Base-by-base conservation (phyloP, 164 flowering plant genomes). In the Aristolochia contorta region DNA sequence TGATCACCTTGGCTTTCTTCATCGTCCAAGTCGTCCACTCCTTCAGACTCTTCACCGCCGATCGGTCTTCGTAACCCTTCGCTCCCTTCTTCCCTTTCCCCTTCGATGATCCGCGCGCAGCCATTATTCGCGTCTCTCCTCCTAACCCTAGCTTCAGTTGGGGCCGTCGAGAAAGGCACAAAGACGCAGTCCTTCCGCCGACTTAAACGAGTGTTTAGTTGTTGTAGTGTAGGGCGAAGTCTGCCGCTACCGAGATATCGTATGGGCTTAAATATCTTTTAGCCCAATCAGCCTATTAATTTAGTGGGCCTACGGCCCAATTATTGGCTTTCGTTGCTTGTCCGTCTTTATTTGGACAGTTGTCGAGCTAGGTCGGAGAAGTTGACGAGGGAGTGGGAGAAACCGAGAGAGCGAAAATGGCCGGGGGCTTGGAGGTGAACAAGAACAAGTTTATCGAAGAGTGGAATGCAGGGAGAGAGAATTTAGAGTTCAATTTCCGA, bases 341-440 rank as follows among this genome's bases (percentile, higher is more conserved):
- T 27, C 30, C 5, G n/a, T 27, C 5, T 27, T 27, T 27, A 27
- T 27, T 27, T 2, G 30, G 2, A 2, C 30, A 27, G 30, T 27
- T 27, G 5, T 27, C 30, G 30, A 2, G 30, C 30, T 2, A 27
- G 2, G 5, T 27, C 5, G 30, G 30, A 2, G 30, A 27, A 5
- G 30, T 27, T 27, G 30, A 27, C 30, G 65, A n/a, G 59, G 22
- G 65, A 30, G 63, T 51, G 53, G 43, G 59, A 12, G n/a, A 19
- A 50, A 53, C 46, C 14, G 57, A 60, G 55, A 51, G 47, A 65
- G 67, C 55, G 50, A 69, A 67, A 37, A 87, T 89, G 95, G 97
- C 84, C 7, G 97, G 97, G 69, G 96, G 93, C 57, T 87, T 89
- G 94, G 90, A 87, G 50, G 74, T 80, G 30, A 70, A 87, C 71